Base-by-base conservation (phyloP, 371 early-diverging fungal species). In the Phascolomyces articulosus region DNA sequence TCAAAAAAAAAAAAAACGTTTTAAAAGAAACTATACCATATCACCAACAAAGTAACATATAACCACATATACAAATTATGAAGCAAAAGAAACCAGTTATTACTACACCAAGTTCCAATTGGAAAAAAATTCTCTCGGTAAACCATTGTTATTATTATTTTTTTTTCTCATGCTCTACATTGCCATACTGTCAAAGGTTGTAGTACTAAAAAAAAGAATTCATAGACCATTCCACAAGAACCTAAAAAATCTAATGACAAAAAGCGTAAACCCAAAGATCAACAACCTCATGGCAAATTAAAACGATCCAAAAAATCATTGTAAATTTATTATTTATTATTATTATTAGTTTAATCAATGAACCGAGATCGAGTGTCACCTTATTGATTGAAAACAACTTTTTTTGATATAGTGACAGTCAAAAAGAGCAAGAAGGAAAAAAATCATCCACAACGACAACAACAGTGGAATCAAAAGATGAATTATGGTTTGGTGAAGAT, bases 401-500 rank as follows among this genome's bases (percentile, higher is more conserved):
- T 2, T 34, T 34, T 9, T 11, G 11, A 34, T 34, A 34, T 34
- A 11, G 2, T 34, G 11, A 34, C 34, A 34, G 34, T 34, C 34
- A 34, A 34, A 34, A 34, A 34, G 34, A 34, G 11, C 16, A 29
- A 41, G 31, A 58, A 56, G 34, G 18, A 40, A 44, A 65, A 62
- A 62, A 53, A 54, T 41, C 7, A 49, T 54, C 67, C 64, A 28
- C 40, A 23, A 15, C 63, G 58, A 38, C 11, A 60, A 21, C 24
- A n/a, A 38, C 64, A 23, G 80, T 80, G 55, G 75, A 75, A 63
- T 71, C 76, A 4, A 78, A 77, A 28, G 77, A 84, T 0, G 77
- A 85, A 23, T 71, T 87, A 31, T 87, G 88, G 88, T 86, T 86
- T 62, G 78, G 68, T 20, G 87, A 87, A 3, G 88, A 87, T 60